Conservation (phyloP, 495 filamentous ascomycete genomes). For the Cetradonia linearis region DNA sequence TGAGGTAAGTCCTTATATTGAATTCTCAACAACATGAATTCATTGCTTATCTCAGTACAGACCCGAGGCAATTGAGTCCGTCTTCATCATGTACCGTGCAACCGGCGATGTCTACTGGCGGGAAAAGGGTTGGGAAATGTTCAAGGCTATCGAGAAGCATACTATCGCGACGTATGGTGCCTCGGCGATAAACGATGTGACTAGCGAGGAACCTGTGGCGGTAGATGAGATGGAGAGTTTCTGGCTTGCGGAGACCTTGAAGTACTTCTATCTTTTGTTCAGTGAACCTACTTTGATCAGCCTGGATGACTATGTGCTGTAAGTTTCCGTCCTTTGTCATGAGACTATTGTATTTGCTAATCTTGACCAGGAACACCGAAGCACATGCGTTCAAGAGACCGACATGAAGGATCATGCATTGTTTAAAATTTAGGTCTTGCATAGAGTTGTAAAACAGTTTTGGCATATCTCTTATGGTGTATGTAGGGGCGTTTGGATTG, state of each 20-base stretch:
- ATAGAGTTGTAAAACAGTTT: neutral
- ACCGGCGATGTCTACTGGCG: slow-evolving; percentile 75
- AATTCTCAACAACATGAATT: slow-evolving; percentile 47
- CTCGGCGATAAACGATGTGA: slow-evolving; percentile 68
- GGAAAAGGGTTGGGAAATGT: slow-evolving; percentile 86
- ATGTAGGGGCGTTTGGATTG: neutral
- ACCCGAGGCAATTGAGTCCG: slow-evolving; percentile 88
- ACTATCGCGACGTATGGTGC: slow-evolving; percentile 59
- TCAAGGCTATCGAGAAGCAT: slow-evolving; percentile 55
- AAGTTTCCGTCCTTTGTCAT: slow-evolving; percentile 26
- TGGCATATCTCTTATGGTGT: slow-evolving; percentile 4
- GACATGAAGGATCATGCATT: slow-evolving; percentile 6
- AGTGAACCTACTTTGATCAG: slow-evolving; percentile 60
- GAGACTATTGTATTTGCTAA: slow-evolving; percentile 13
- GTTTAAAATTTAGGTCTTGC: neutral
- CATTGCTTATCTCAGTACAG: slow-evolving; percentile 32
- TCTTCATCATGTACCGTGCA: slow-evolving; percentile 91
- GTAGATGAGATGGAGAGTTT: slow-evolving; percentile 48
- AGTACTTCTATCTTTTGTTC: slow-evolving; percentile 73
- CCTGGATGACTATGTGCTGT: slow-evolving; percentile 77
- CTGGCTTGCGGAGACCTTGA: slow-evolving; percentile 66
- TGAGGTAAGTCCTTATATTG: slow-evolving; percentile 52
- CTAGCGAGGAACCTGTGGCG: slow-evolving; percentile 34
- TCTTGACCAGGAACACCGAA: slow-evolving; percentile 40
- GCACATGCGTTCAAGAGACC: slow-evolving; percentile 46